Evolutionary conservation across 306 rosid genomes (phyloP).

Genomic region (Acacia acuminata): DNA sequence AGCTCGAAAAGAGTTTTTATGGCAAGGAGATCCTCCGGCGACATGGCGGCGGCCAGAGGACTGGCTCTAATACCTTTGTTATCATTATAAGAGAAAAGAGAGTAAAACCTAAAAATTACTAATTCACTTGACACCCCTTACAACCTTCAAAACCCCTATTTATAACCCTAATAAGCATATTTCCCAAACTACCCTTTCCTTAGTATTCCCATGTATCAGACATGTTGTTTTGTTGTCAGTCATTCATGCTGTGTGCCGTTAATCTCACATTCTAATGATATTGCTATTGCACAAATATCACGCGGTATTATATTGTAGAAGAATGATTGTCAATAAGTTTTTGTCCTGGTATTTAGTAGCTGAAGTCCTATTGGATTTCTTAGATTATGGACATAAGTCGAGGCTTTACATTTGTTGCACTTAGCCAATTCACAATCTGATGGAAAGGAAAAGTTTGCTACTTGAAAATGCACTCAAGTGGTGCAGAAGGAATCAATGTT

Average conservation of each 20-base stretch:
- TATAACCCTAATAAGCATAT: too few relatives aligned
- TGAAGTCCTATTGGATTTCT: slow-evolving; percentile 7
- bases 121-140: too few relatives aligned
- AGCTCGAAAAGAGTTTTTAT: too few relatives aligned
- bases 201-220: too few relatives aligned
- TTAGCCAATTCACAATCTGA: background rate
- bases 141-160: too few relatives aligned
- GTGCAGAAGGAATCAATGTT: background rate
- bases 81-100: too few relatives aligned
- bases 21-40: too few relatives aligned
- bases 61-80: too few relatives aligned
- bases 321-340: background rate
- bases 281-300: background rate
- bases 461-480: background rate
- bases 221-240: background rate
- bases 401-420: background rate
- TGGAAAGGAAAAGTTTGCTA: background rate
- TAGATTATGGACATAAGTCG: background rate
- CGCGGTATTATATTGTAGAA: background rate
- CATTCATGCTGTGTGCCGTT: background rate
- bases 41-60: too few relatives aligned
- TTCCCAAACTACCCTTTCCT: too few relatives aligned
- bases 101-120: too few relatives aligned
- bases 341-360: background rate
- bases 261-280: background rate